A percentile compares a stretch with the other conserved stretches of the same genome.
Conservation (phyloP, 2,329 filamentous ascomycete species). For the Emergomyces pasteurianus region DNA sequence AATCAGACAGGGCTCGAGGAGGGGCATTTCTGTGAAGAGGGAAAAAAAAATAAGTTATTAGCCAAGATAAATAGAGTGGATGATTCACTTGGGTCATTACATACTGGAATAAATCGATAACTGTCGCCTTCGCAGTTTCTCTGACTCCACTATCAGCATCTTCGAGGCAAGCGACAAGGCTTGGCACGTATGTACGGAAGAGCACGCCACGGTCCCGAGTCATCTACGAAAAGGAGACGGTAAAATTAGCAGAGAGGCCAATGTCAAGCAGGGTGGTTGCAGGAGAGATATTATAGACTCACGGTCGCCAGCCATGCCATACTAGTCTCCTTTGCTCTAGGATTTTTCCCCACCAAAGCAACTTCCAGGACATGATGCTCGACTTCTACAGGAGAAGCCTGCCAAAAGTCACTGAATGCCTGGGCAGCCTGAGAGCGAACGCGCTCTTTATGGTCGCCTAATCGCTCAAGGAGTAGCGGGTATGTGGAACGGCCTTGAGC, state of each 20-base stretch:
- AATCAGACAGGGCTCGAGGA: constrained; percentile 70
- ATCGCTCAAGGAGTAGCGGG: constrained; percentile 65
- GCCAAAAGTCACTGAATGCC: constrained; percentile 66
- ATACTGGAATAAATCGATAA: constrained; percentile 77
- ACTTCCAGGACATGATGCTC: constrained; percentile 68
- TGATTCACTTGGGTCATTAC: constrained; percentile 11
- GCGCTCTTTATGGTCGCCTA: constrained; percentile 82
- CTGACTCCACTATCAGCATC: constrained; percentile 81
- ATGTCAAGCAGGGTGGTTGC: constrained; percentile 1
- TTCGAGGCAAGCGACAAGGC: constrained; percentile 74
- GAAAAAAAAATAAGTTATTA: not conserved
- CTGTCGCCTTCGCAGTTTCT: constrained; percentile 67
- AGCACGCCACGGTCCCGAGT: constrained; percentile 65
- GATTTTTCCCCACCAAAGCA: constrained; percentile 68
- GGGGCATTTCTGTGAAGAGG: constrained; percentile 52
- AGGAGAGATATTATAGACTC: constrained; percentile 15
- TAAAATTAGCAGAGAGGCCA: not conserved
- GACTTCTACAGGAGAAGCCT: constrained; percentile 56
- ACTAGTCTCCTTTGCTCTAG: constrained; percentile 70
- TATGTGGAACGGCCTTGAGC: constrained; percentile 59
- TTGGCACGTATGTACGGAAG: constrained; percentile 72
- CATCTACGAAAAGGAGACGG: constrained; percentile 43
- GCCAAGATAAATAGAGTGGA: not conserved
- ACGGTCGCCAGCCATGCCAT: constrained; percentile 79
- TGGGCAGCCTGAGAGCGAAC: constrained; percentile 62